phyloP scores from a whole-genome alignment of 1,139 yeast species.

The Magnusiomyces starmeri region DNA sequence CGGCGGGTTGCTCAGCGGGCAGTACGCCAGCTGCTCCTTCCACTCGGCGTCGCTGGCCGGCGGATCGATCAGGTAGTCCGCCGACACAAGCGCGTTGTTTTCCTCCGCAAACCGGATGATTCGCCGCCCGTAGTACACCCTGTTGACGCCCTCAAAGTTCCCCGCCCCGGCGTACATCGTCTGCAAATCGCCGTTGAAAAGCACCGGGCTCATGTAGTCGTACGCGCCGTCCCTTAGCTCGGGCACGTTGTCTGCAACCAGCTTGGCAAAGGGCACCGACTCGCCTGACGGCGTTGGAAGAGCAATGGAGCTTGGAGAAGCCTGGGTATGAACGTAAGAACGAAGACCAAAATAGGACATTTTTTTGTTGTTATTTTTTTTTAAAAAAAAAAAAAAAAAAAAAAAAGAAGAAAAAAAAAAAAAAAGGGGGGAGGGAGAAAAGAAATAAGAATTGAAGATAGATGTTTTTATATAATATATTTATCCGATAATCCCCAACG shows the following conservation, averaged over 20 bases:
- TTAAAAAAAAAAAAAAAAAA: background rate
- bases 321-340: constrained; percentile 12
- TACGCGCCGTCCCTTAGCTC: constrained; percentile 37
- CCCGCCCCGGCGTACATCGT: constrained; percentile 58
- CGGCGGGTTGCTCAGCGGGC: constrained; percentile 65
- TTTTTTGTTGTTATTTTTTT: background rate
- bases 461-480: no score
- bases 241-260: constrained; percentile 41
- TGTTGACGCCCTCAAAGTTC: constrained; percentile 45
- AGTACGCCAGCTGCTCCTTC: constrained; percentile 42
- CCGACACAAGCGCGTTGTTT: constrained; percentile 55
- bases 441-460: background rate
- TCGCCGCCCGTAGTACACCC: constrained; percentile 72
- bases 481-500: no score
- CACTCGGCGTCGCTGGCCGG: constrained; percentile 47
- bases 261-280: constrained; percentile 34
- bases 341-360: constrained; percentile 13
- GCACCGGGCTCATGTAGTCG: constrained; percentile 41
- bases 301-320: constrained; percentile 27
- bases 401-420: background rate
- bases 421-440: background rate
- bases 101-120: constrained; percentile 41
- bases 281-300: constrained; percentile 32
- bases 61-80: constrained; percentile 61
- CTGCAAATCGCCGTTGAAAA: constrained; percentile 71